Conservation (phyloP, 805 yeast genomes). For the Nakazawaea holstii region DNA sequence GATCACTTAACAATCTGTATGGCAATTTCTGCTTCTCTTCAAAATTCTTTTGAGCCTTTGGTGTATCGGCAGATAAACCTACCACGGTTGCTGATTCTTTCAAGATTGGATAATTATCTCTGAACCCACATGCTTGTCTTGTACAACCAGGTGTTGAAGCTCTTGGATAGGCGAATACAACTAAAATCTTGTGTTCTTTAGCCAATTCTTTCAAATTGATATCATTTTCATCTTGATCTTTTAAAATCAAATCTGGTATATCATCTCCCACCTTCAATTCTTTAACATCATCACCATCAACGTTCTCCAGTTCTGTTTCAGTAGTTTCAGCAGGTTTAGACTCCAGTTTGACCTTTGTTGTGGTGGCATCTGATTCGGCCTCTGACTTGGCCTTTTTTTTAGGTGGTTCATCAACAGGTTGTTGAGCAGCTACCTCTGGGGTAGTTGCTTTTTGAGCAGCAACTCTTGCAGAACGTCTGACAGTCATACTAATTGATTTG, state of each 20-base stretch:
- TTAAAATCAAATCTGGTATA: constrained; percentile 58
- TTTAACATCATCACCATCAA: neutral
- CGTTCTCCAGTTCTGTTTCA: neutral
- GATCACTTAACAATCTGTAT: constrained; percentile 74
- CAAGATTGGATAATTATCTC: constrained; percentile 55
- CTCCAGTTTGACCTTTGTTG: neutral
- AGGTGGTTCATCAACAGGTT: neutral
- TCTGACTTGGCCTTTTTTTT: neutral
- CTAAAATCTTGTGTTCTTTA: constrained; percentile 33
- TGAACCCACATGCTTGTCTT: constrained; percentile 86
- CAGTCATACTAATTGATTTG: neutral
- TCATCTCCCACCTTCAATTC: constrained; percentile 49
- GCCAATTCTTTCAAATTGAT: constrained; percentile 22
- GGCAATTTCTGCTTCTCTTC: constrained; percentile 67
- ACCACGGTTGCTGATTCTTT: constrained; percentile 53
- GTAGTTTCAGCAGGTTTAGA: neutral
- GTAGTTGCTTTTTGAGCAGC: constrained; percentile 5
- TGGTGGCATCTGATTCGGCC: neutral
- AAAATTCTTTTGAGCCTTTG: constrained; percentile 72
- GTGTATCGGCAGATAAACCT: constrained; percentile 83
- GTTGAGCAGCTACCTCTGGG: neutral
- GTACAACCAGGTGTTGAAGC: constrained; percentile 98
- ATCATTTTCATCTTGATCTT: constrained; percentile 49
- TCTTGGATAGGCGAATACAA: constrained; percentile 77
- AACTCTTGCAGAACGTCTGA: constrained; percentile 12